Percentiles rank a stretch among this genome's conserved stretches.
phyloP scores from a whole-genome alignment of 1,139 yeast species.

The Kurtzmaniella quercitrusa region DNA sequence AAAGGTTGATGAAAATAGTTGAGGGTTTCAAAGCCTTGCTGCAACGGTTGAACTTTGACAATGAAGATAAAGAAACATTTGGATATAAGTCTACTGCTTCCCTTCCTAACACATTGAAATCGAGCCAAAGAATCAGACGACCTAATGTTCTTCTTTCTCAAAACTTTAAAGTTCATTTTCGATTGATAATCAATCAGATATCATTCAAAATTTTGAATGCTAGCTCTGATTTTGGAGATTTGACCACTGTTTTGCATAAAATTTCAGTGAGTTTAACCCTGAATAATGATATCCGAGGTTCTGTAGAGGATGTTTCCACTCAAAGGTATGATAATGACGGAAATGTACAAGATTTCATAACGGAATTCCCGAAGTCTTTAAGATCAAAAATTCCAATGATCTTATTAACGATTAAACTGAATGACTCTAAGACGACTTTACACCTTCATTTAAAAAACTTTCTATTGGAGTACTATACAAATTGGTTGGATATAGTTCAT shows the following conservation, averaged over 20 bases:
- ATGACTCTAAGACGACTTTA: conserved; percentile 17
- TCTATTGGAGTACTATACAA: conserved; percentile 48
- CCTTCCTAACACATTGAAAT: conserved; percentile 11
- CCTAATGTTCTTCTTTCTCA: conserved; percentile 10
- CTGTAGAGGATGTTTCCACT: conserved; percentile 21
- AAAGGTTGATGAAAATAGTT: conserved; percentile 10
- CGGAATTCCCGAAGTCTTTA: conserved; percentile 5
- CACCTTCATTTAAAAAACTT: conserved; percentile 44
- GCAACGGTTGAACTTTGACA: neutral
- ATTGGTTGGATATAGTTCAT: conserved; percentile 42
- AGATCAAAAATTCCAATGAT: conserved; percentile 18
- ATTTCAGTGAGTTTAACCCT: conserved; percentile 28
- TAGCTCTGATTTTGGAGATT: conserved; percentile 42
- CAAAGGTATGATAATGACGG: conserved; percentile 15
- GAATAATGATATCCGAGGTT: conserved; percentile 29
- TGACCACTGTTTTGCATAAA: conserved; percentile 22
- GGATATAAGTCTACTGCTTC: neutral
- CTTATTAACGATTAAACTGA: conserved; percentile 16
- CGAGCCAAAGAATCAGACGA: conserved; percentile 12
- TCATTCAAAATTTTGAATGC: conserved; percentile 23
- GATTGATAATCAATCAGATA: conserved; percentile 20
- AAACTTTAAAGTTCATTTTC: conserved; percentile 14
- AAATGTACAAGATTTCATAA: conserved; percentile 2
- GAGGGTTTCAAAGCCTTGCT: neutral
- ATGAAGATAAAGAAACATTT: neutral